These are phyloP conservation scores for Coccinonectria pachysandricola DNA, from an alignment of 2,329 filamentous ascomycete genomes.

Conservation along the genomic window DNA sequence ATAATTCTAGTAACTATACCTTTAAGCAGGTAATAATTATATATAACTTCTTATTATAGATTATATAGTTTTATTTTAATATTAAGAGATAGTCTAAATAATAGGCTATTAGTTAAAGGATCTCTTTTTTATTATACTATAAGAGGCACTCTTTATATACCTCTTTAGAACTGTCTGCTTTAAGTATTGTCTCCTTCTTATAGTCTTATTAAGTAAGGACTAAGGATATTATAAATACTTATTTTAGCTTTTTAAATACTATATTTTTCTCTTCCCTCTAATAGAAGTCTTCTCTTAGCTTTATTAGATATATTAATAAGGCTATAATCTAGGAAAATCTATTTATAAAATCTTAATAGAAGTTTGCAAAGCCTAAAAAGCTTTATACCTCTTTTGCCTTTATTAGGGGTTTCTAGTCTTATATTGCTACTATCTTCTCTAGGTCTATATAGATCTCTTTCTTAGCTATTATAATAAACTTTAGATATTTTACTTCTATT, in stretches of 20 bases:
- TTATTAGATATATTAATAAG: constrained; percentile 1
- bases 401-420: background rate
- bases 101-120: constrained; percentile 3
- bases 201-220: no score
- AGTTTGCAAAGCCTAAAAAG: constrained; percentile 7
- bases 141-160: no score
- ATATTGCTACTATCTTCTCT: constrained; percentile 2
- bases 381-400: background rate
- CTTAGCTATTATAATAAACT: constrained; percentile 3
- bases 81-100: no score
- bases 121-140: constrained; percentile 1
- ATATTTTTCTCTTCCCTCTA: no score
- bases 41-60: constrained; percentile 6
- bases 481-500: constrained; percentile 3
- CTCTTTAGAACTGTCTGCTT: no score
- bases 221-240: background rate
- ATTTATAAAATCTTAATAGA: constrained; percentile 8
- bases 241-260: no score
- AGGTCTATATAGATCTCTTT: background rate
- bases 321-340: constrained; percentile 3
- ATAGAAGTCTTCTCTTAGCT: no score
- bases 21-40: constrained; percentile 6
- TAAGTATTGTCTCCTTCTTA: no score
- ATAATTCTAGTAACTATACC: constrained; percentile 3
- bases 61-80: constrained; percentile 7